Conservation (phyloP, 2,329 filamentous ascomycete species). For the Calycina herbarum region DNA sequence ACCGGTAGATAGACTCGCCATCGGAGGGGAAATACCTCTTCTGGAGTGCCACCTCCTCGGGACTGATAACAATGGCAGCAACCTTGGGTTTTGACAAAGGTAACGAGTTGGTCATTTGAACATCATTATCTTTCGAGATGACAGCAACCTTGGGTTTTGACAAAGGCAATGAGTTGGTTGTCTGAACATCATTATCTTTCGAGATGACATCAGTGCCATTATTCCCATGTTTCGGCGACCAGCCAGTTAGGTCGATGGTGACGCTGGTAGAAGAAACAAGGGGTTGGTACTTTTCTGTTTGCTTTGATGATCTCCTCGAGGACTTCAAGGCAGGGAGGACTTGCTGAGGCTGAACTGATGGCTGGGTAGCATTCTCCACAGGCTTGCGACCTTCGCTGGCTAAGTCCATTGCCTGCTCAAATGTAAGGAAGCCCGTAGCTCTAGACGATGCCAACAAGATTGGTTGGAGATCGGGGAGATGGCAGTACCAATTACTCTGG, state of each 20-base stretch:
- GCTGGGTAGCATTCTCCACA: neutral
- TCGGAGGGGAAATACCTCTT: constrained; percentile 49
- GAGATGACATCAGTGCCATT: neutral
- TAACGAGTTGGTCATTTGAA: constrained; percentile 1
- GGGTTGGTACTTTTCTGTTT: neutral
- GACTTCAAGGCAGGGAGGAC: neutral
- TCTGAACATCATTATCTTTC: constrained; percentile 7
- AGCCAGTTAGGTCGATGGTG: neutral
- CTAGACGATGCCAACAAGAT: constrained; percentile 4
- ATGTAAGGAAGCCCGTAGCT: constrained; percentile 3
- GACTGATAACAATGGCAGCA: neutral
- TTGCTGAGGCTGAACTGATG: constrained; percentile 1
- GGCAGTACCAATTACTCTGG: constrained; percentile 10
- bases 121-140: too few species aligned
- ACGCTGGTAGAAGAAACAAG: neutral
- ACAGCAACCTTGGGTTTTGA: neutral
- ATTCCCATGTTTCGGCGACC: neutral
- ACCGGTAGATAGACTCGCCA: constrained; percentile 38
- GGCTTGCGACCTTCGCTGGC: neutral
- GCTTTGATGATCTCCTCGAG: neutral
- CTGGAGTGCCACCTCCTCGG: constrained; percentile 38
- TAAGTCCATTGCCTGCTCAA: constrained; percentile 9
- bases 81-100: neutral
- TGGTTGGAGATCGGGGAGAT: neutral
- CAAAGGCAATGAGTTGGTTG: neutral